These are phyloP conservation scores for Actinomortierella wolfii DNA, from an alignment of 371 early-diverging fungal genomes.

Conservation along the genomic window DNA sequence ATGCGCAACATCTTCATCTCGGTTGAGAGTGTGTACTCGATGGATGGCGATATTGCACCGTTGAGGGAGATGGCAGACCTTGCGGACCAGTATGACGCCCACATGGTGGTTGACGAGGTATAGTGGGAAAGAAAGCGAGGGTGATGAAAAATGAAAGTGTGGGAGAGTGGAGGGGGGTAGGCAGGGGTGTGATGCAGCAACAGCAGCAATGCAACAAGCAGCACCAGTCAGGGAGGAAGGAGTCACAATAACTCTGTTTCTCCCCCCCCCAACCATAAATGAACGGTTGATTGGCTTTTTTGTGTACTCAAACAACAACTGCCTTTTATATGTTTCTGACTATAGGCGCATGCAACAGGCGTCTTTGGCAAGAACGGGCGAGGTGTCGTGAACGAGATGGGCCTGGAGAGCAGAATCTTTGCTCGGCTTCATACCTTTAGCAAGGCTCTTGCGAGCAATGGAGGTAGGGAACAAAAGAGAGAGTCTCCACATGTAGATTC, in stretches of 20 bases:
- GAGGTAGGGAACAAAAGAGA: constrained; percentile 68
- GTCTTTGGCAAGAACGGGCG: constrained; percentile 71
- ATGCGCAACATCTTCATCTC: constrained; percentile 68
- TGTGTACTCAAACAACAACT: neutral
- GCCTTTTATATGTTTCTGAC: neutral
- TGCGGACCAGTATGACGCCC: constrained; percentile 47
- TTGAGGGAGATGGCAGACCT: constrained; percentile 63
- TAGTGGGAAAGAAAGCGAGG: neutral
- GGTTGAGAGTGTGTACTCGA: constrained; percentile 81
- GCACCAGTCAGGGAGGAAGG: constrained; percentile 1
- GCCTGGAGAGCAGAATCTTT: constrained; percentile 68
- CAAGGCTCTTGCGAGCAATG: constrained; percentile 81
- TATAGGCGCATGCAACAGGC: constrained; percentile 84
- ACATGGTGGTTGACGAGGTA: constrained; percentile 52
- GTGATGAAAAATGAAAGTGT: neutral
- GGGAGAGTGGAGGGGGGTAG: too few species aligned
- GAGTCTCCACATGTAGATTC: neutral
- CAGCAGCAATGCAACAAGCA: too few species aligned
- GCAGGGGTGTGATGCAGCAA: too few species aligned
- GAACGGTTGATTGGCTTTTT: neutral
- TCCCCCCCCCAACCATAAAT: neutral
- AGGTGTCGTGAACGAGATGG: constrained; percentile 69
- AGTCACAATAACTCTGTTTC: neutral
- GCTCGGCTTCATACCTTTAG: constrained; percentile 86
- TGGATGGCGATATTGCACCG: constrained; percentile 87